Evolutionary conservation across 495 filamentous ascomycete species (phyloP).

Genomic region (Hyphodiscus hymeniophilus): DNA sequence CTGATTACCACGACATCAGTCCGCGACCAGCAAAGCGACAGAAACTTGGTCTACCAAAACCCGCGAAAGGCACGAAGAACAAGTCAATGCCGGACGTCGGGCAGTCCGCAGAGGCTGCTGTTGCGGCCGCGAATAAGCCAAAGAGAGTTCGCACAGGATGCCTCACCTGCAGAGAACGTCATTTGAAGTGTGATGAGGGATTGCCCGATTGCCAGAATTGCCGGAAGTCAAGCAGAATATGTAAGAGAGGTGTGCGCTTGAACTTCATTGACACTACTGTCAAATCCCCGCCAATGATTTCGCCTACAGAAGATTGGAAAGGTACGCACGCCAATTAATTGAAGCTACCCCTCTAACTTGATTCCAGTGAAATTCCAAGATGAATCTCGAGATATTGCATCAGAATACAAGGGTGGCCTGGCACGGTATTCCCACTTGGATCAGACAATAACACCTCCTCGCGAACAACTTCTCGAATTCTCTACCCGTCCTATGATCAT

Average conservation of each 20-base stretch:
- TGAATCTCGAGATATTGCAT: slow-evolving; percentile 85
- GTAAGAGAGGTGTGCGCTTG: slow-evolving; percentile 77
- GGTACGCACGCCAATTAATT: slow-evolving; percentile 31
- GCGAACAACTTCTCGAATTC: slow-evolving; percentile 14
- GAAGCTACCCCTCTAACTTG: slow-evolving; percentile 6
- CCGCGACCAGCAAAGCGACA: slow-evolving; percentile 22
- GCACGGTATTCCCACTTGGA: slow-evolving; percentile 59
- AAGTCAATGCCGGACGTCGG: slow-evolving; percentile 22
- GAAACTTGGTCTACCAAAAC: slow-evolving; percentile 16
- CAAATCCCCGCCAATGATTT: slow-evolving; percentile 57
- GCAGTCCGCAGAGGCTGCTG: slow-evolving; percentile 10
- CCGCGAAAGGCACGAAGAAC: slow-evolving; percentile 6
- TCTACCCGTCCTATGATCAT: slow-evolving; percentile 11
- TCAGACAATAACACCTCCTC: slow-evolving; percentile 25
- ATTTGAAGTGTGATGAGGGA: slow-evolving; percentile 69
- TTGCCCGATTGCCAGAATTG: slow-evolving; percentile 78
- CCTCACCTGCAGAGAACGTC: slow-evolving; percentile 66
- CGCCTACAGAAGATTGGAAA: slow-evolving; percentile 56
- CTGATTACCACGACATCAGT: slow-evolving; percentile 12
- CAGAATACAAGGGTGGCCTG: slow-evolving; percentile 80
- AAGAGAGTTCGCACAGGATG: slow-evolving; percentile 70
- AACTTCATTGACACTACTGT: slow-evolving; percentile 89
- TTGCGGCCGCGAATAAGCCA: slow-evolving; percentile 43
- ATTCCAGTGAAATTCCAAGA: slow-evolving; percentile 63
- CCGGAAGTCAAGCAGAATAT: slow-evolving; percentile 74